Evolutionary conservation across 2,329 filamentous ascomycete species (phyloP), one percentile per base, ranked within the genome.

Genomic region (Xylaria multiplex): DNA sequence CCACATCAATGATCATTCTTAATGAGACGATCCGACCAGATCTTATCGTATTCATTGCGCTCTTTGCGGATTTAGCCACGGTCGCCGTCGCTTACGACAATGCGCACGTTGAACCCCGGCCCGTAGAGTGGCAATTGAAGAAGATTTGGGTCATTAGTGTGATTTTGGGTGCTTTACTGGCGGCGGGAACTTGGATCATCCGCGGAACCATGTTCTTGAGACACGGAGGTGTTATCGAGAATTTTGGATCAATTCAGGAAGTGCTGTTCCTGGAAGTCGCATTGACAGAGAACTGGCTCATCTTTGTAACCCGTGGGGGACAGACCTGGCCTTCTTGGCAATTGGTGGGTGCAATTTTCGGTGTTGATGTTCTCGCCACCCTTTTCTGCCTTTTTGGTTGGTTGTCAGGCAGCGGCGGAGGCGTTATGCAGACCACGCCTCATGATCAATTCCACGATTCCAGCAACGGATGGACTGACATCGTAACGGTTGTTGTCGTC

Each of bases 141-240:
- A 93, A 93, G 85, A 93, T 93, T 77, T 93, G 90, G 91, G 85
- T 93, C 71, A 92, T 93, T 75, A 90, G 86, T 68, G 83, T 91
- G 71, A 81, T 91, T 66, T 86, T 93, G 57, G 91, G 91, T 78
- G 71, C 86, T 40, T 80, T 92, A 50, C 88, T 93, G 48, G 90
- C 91, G 62, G 76, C 86, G 50, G 90, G 83, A 67, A 93, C 91
- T 73, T 93, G 91, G 91, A 83, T 93, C 75, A 81, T 92, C 70
- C 90, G 90, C 75, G 91, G 87, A 59, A 85, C 90, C 55, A 81
- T 93, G 75, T 93, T 88, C 85, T 80, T 92, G 22, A 80, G 82
- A 66, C 88, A 86, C 78, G 91, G 91, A 76, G 91, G 91, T 83
- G 83, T 93, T 74, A 87, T 93, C 75, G 85, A 92, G 81, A 90